phyloP scores from a whole-genome alignment of 345 rosid species.

The Barbarea vulgaris region DNA sequence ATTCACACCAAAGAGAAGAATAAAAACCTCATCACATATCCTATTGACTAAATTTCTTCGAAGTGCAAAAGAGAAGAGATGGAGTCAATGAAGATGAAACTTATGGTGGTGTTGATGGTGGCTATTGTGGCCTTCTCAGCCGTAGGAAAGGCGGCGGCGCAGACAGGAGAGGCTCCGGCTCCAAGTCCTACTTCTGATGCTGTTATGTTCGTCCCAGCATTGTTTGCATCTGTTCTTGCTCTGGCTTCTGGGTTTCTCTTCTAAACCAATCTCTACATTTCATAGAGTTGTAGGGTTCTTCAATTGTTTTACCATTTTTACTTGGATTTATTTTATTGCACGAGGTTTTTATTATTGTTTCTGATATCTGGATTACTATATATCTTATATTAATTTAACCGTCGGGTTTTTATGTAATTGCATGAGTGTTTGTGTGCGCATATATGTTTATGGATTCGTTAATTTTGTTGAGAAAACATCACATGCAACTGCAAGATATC shows the following conservation, averaged over 20 bases:
- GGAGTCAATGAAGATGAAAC: constrained; percentile 43
- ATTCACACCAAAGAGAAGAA: constrained; percentile 8
- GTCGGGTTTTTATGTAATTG: constrained; percentile 18
- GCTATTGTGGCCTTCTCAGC: constrained; percentile 42
- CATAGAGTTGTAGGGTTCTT: constrained; percentile 18
- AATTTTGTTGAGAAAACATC: background rate
- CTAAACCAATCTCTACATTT: constrained; percentile 27
- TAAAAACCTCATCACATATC: background rate
- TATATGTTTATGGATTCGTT: constrained; percentile 13
- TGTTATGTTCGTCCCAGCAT: constrained; percentile 36
- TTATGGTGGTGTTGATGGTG: constrained; percentile 36
- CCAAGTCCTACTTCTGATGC: constrained; percentile 48
- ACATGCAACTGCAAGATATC: background rate
- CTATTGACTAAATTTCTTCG: constrained; percentile 11
- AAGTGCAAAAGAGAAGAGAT: constrained; percentile 10
- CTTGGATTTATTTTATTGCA: background rate
- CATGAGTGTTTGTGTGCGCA: constrained; percentile 28
- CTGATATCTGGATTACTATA: constrained; percentile 5
- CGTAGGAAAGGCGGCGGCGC: constrained; percentile 37
- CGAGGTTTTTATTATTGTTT: constrained; percentile 10
- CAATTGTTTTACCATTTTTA: constrained; percentile 7
- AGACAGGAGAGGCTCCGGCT: constrained; percentile 39
- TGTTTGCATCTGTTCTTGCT: constrained; percentile 44
- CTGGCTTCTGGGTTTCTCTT: constrained; percentile 40
- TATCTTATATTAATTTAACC: background rate